Conservation (phyloP, 176 grass and related monocot genomes). For the Calamus simplicifolius region DNA sequence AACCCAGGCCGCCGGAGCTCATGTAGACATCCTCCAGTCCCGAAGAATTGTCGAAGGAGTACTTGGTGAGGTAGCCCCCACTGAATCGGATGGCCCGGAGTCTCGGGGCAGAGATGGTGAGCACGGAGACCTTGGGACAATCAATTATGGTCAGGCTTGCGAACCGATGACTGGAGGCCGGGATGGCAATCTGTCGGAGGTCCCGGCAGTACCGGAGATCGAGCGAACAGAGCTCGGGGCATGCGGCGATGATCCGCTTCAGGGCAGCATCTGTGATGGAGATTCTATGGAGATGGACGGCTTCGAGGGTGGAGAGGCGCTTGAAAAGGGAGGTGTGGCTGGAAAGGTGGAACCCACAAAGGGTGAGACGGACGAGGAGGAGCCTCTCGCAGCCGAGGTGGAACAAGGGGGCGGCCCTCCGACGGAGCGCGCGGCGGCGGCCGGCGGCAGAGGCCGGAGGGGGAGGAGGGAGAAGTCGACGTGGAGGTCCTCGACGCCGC, state of each 20-base stretch:
- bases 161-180: conserved; percentile 26
- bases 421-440: not conserved
- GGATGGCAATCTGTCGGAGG: conserved; percentile 52
- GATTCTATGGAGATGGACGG: conserved; percentile 46
- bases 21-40: conserved; percentile 59
- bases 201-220: conserved; percentile 52
- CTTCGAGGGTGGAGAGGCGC: conserved; percentile 46
- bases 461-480: conserved; percentile 1
- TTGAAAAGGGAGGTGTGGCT: conserved; percentile 13
- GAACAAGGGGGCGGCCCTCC: not conserved
- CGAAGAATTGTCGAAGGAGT: conserved; percentile 11
- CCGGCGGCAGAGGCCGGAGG: not conserved
- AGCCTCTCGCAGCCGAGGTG: conserved; percentile 24
- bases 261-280: conserved; percentile 57
- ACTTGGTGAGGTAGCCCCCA: conserved; percentile 45
- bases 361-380: conserved; percentile 40
- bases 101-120: conserved; percentile 25
- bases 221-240: conserved; percentile 52
- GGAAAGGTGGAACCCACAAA: conserved; percentile 54
- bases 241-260: conserved; percentile 41
- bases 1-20: conserved; percentile 32
- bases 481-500: conserved; percentile 43
- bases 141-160: conserved; percentile 65
- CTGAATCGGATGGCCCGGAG: conserved; percentile 64
- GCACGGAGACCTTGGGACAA: conserved; percentile 51